Base-by-base conservation (phyloP, 2,329 filamentous ascomycete genomes). In the Aureobasidium melanogenum region DNA sequence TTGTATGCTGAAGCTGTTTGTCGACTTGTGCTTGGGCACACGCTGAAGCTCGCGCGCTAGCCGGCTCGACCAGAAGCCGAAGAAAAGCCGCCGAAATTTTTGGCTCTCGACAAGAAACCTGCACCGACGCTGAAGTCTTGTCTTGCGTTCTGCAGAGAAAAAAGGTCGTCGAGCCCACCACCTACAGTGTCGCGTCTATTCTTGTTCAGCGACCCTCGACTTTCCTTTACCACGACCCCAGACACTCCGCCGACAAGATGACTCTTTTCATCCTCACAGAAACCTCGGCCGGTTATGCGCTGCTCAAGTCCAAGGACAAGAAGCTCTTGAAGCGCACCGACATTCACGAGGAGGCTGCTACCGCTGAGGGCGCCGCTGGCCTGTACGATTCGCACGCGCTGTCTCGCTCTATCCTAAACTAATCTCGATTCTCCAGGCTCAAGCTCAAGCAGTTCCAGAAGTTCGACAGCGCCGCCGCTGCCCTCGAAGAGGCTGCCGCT, bases 281-380 rank as follows among this genome's bases (percentile, higher is more conserved):
- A 80, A 97, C 92, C 75, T 90, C 89, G 77, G 92, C 92, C 69
- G 96, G 94, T 75, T 97, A 97, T 81, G 94, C 92, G 77, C 85
- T 99, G 75, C 91, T 99, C 81, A 97, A 99, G 83, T 89, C 93
- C 70, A 91, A 92, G 76, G 93, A 97, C 84, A 97, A 97, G 85
- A 97, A 97, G 82, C 84, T 97, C 63, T 82, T 99, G 67, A 94
- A 96, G 77, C 87, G 88, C 71, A 88, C 93, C 77, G 86, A 92
- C 72, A 77, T 96, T 65, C 82, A 84, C 59, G 82, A 85, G 65
- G 86, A 94, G 74, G 82, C 91, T 64, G 83, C 86, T 67, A 88
- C 88, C 63, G 86, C 91, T 38, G 91, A 97, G 76, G 89, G 89
- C 70, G 84, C 96, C 66, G 89, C 91, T 69, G 88, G 89, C 70